Evolutionary conservation across 176 grass and related monocot genomes (phyloP).

Genomic region (Triticum aestivum): DNA sequence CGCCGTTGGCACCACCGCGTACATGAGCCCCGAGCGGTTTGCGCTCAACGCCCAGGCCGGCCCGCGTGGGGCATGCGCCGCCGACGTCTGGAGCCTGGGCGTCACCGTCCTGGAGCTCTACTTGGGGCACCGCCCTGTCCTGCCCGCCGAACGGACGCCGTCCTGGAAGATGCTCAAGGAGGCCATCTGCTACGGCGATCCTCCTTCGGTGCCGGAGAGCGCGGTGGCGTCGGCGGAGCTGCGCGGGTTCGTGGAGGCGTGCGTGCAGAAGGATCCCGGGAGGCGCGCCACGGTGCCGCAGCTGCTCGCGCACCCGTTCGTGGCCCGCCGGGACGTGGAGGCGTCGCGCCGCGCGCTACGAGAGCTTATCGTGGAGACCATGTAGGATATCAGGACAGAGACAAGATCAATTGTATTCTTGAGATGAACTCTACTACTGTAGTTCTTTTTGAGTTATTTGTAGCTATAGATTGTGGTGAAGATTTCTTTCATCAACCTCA

Average conservation of each 20-base stretch:
- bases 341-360: neutral
- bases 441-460: no score
- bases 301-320: conserved; percentile 42
- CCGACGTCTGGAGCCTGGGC: conserved; percentile 44
- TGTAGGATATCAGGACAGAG: neutral
- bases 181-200: conserved; percentile 9
- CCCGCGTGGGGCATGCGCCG: conserved; percentile 24
- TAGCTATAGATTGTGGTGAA: no score
- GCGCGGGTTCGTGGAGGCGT: conserved; percentile 19
- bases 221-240: conserved; percentile 13
- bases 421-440: no score
- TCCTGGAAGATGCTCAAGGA: neutral
- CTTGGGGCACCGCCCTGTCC: neutral
- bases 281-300: conserved; percentile 10
- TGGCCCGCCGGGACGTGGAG: neutral
- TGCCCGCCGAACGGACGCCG: neutral
- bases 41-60: neutral
- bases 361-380: neutral
- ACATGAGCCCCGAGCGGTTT: conserved; percentile 51
- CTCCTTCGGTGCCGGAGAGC: neutral
- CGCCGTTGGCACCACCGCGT: neutral
- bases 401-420: no score
- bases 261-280: conserved; percentile 26
- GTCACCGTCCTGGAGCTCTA: conserved; percentile 32
- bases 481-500: no score